Conservation (phyloP, 495 filamentous ascomycete species). For the Xylaria grammica region DNA sequence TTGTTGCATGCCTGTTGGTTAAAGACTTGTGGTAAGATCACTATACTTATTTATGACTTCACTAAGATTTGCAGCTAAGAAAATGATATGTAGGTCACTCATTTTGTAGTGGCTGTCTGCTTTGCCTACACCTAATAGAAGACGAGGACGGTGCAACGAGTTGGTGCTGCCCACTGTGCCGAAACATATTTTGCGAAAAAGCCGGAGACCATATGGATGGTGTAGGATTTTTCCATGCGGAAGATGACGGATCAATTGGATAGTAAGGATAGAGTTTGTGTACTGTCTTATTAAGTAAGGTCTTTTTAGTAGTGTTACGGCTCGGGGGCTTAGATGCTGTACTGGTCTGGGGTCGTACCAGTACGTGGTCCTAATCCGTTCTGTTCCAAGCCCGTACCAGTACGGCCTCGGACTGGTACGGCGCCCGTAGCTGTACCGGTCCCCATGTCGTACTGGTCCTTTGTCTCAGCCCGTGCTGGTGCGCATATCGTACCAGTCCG, state of each 20-base stretch:
- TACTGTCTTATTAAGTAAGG: conserved; percentile 7
- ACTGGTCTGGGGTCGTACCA: conserved; percentile 3
- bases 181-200: conserved; percentile 1
- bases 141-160: not conserved
- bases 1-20: conserved; percentile 3
- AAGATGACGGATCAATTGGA: conserved; percentile 5
- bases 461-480: conserved; percentile 3
- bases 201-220: conserved; percentile 6
- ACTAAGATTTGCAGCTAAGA: conserved; percentile 4
- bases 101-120: conserved; percentile 5
- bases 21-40: conserved; percentile 7
- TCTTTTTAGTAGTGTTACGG: conserved; percentile 7
- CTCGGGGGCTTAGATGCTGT: conserved; percentile 4
- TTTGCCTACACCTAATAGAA: not conserved
- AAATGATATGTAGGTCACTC: conserved; percentile 5
- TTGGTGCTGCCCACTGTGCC: not conserved
- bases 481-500: conserved; percentile 5
- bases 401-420: not conserved
- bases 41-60: conserved; percentile 6
- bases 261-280: conserved; percentile 7
- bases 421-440: not conserved
- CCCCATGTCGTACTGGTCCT: conserved; percentile 6
- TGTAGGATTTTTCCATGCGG: conserved; percentile 6
- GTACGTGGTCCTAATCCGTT: not conserved
- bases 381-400: not conserved